Percentiles rank a stretch among this genome's conserved stretches.
Conservation (phyloP, 2,329 filamentous ascomycete species). For the Diaporthe nobilis region DNA sequence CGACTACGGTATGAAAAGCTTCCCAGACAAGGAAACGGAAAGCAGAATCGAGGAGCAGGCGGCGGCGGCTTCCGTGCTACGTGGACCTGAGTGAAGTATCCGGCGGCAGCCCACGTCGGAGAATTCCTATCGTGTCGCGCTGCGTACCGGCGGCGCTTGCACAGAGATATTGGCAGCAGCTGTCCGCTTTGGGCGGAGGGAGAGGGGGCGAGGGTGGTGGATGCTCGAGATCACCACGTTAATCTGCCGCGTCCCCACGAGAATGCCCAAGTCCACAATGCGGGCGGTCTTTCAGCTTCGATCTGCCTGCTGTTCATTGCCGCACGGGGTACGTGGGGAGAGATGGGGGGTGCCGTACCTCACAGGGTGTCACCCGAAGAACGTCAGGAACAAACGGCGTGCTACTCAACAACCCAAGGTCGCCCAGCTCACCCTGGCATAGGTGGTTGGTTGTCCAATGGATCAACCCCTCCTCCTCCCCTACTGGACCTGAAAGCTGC, state of each 20-base stretch:
- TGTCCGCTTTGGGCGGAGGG: slow-evolving; percentile 17
- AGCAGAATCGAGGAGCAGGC: slow-evolving; percentile 17
- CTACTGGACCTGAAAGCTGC: slow-evolving; percentile 21
- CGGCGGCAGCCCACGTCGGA: slow-evolving; percentile 34
- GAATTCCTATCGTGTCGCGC: slow-evolving; percentile 33
- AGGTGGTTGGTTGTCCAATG: slow-evolving; percentile 27
- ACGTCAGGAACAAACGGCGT: slow-evolving; percentile 36
- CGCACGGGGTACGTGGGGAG: slow-evolving; percentile 24
- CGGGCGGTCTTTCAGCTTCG: slow-evolving; percentile 26
- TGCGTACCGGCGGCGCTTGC: slow-evolving; percentile 25
- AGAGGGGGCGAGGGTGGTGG: not conserved
- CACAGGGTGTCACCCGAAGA: slow-evolving; percentile 30
- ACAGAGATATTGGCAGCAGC: slow-evolving; percentile 26
- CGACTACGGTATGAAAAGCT: not conserved
- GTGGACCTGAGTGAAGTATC: slow-evolving; percentile 8
- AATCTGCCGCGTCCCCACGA: slow-evolving; percentile 21
- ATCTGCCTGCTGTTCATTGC: slow-evolving; percentile 25
- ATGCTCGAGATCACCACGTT: slow-evolving; percentile 9
- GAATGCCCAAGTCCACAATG: slow-evolving; percentile 18
- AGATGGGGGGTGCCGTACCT: slow-evolving; percentile 10
- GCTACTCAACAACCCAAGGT: slow-evolving; percentile 25
- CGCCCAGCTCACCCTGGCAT: not conserved
- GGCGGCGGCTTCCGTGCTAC: slow-evolving; percentile 25
- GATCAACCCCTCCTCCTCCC: slow-evolving; percentile 6
- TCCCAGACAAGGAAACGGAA: not conserved